Percentiles rank a stretch among this genome's conserved stretches.
These are phyloP conservation scores for Globisporangium cystogenes DNA, from an alignment of 352 stramenopile species.

Conservation along the genomic window DNA sequence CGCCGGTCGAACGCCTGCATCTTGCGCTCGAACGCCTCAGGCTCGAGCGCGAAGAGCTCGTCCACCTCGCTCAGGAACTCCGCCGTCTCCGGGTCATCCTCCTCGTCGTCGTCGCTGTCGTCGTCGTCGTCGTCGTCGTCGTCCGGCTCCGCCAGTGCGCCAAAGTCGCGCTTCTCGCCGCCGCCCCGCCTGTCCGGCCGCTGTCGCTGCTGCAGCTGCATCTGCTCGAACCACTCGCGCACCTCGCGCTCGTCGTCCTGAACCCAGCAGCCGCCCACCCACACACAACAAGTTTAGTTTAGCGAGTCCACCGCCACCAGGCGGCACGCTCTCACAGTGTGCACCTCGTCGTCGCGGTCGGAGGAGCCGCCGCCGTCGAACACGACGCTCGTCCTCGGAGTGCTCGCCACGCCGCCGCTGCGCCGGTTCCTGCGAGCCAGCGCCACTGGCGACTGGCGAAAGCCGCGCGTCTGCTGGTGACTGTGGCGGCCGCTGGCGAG, in stretches of 20 bases:
- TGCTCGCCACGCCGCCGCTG: not conserved
- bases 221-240: constrained; percentile 37
- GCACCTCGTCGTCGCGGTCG: not conserved
- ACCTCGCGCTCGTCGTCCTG: constrained; percentile 39
- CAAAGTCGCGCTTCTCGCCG: constrained; percentile 27
- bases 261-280: too few species aligned
- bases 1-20: constrained; percentile 46
- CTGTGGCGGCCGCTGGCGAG: not conserved
- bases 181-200: constrained; percentile 16
- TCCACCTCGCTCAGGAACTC: constrained; percentile 71
- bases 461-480: not conserved
- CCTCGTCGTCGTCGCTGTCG: constrained; percentile 20
- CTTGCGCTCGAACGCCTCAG: constrained; percentile 55
- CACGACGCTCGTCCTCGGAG: not conserved
- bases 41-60: constrained; percentile 53
- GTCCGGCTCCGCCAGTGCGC: constrained; percentile 20
- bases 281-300: too few species aligned
- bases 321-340: too few species aligned
- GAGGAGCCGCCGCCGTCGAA: not conserved
- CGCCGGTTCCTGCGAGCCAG: constrained; percentile 1
- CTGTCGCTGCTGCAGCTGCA: constrained; percentile 24
- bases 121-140: constrained; percentile 14
- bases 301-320: too few species aligned
- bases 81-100: constrained; percentile 47
- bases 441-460: not conserved